Evolutionary conservation across 75 land plant genomes (phyloP).

Genomic region (Sequoia sempervirens): DNA sequence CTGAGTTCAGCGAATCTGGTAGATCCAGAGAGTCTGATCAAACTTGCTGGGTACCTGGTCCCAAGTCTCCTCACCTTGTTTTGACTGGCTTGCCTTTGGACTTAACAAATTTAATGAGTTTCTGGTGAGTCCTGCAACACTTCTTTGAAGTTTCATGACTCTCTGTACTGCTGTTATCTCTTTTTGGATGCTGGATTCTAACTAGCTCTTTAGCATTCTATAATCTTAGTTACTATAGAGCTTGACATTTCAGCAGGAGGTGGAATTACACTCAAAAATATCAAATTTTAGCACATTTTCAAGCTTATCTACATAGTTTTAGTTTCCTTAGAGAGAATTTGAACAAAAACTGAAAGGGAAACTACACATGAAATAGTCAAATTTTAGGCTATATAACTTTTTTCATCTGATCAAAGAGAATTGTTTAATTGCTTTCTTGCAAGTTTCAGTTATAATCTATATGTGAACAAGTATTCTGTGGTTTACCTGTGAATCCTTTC

Average conservation of each 20-base stretch:
- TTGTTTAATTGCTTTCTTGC: background rate
- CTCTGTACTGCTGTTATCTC: background rate
- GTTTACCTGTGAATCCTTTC: conserved; percentile 3
- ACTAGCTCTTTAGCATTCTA: background rate
- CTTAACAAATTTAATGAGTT: too few relatives aligned
- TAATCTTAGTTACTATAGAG: too few relatives aligned
- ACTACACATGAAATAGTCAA: background rate
- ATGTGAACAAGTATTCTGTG: background rate
- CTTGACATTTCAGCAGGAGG: background rate
- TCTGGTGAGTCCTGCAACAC: too few relatives aligned
- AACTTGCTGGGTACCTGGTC: too few relatives aligned
- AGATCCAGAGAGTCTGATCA: too few relatives aligned
- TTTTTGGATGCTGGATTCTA: background rate
- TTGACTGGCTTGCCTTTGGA: too few relatives aligned
- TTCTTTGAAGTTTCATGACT: background rate
- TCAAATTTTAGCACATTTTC: background rate
- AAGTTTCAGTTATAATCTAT: background rate
- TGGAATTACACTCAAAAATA: background rate
- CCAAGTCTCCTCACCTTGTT: too few relatives aligned
- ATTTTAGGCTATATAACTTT: background rate
- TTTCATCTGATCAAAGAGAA: background rate
- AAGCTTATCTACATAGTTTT: background rate
- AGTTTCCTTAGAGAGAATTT: background rate
- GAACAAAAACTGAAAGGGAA: background rate
- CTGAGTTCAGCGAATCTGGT: too few relatives aligned